phyloP scores from a whole-genome alignment of 1,284 basidiomycete species.

The Microbotryomycetes sp. region DNA sequence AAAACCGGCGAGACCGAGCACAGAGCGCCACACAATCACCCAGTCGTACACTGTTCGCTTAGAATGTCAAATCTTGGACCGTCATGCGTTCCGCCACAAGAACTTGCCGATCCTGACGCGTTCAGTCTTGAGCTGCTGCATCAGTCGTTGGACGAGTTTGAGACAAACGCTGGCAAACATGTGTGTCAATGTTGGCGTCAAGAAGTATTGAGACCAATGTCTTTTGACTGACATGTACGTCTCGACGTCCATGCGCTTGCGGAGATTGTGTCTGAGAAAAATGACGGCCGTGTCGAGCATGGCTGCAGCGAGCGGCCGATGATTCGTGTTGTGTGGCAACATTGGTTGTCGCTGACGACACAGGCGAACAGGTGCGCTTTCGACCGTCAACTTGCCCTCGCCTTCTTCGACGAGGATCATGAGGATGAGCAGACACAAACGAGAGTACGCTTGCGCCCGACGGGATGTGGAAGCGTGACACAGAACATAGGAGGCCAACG shows the following conservation, averaged over 20 bases:
- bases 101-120: slow-evolving; percentile 10
- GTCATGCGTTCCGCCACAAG: background rate
- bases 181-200: background rate
- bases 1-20: slow-evolving; percentile 29
- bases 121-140: slow-evolving; percentile 31
- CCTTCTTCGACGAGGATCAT: slow-evolving; percentile 36
- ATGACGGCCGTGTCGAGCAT: slow-evolving; percentile 33
- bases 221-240: slow-evolving; percentile 17
- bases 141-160: slow-evolving; percentile 15
- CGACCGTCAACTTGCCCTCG: slow-evolving; percentile 23
- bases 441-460: slow-evolving; percentile 30
- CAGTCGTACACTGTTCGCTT: slow-evolving; percentile 28
- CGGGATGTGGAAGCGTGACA: slow-evolving; percentile 33
- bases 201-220: too few relatives aligned
- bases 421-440: slow-evolving; percentile 30
- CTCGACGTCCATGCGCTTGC: slow-evolving; percentile 30
- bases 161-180: slow-evolving; percentile 12
- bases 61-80: background rate
- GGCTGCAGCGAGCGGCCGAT: slow-evolving; percentile 19
- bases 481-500: slow-evolving; percentile 35
- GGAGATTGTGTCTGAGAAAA: slow-evolving; percentile 32
- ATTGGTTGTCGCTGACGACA: slow-evolving; percentile 34
- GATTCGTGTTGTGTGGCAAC: slow-evolving; percentile 8
- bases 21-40: slow-evolving; percentile 30
- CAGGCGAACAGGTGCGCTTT: slow-evolving; percentile 20